Conservation (phyloP, 345 rosid species). For the Excoecaria cochinchinensis region DNA sequence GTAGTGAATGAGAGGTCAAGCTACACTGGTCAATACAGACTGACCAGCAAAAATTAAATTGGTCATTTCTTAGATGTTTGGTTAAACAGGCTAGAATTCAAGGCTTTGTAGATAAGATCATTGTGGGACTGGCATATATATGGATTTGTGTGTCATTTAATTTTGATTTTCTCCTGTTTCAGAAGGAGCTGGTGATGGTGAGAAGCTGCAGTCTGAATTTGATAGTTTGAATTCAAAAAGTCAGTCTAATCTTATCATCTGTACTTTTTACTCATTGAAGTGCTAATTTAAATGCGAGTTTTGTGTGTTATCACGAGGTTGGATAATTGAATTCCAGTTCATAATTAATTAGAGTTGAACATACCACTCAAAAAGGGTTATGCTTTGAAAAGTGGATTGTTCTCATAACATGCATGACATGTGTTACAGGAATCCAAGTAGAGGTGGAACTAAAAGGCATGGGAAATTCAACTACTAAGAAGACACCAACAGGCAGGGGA, state of each 20-base stretch:
- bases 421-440: conserved; percentile 59
- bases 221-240: conserved; percentile 74
- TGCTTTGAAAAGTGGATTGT: background rate
- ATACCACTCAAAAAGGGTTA: background rate
- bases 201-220: conserved; percentile 69
- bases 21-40: too few relatives aligned
- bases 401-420: background rate
- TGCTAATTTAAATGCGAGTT: background rate
- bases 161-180: conserved; percentile 13
- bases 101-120: background rate
- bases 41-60: too few relatives aligned
- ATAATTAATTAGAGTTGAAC: background rate
- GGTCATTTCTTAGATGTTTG: too few relatives aligned
- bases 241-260: conserved; percentile 18
- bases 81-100: background rate
- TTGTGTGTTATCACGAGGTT: background rate
- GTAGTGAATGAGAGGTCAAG: too few relatives aligned
- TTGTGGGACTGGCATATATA: background rate
- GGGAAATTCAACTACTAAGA: conserved; percentile 49
- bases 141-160: background rate
- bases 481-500: conserved; percentile 31
- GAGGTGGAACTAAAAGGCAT: conserved; percentile 68
- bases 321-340: background rate
- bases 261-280: background rate
- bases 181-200: conserved; percentile 49